Percentiles rank a stretch among this genome's conserved stretches.
These are phyloP conservation scores for Pythium folliculosum DNA, from an alignment of 352 stramenopile genomes.

Conservation along the genomic window DNA sequence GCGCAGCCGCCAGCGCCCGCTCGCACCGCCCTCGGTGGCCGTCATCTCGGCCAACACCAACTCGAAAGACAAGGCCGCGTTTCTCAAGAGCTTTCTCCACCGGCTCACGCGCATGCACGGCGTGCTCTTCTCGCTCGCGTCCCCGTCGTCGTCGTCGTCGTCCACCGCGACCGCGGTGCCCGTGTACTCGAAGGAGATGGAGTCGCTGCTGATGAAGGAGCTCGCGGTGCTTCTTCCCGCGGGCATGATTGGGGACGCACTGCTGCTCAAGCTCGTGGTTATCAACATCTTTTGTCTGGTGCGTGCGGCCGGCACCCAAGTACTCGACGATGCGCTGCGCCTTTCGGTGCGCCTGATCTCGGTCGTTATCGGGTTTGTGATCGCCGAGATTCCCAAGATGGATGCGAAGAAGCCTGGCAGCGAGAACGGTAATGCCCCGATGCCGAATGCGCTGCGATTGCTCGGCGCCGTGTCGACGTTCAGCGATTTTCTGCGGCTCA, in stretches of 20 bases:
- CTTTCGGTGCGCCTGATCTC: constrained; percentile 49
- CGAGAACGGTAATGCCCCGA: constrained; percentile 26
- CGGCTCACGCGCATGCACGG: constrained; percentile 87
- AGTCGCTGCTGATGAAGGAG: constrained; percentile 64
- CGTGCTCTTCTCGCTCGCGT: constrained; percentile 72
- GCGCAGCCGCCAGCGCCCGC: constrained; percentile 73
- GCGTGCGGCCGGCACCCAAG: constrained; percentile 32
- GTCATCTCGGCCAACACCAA: constrained; percentile 40
- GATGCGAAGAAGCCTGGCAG: constrained; percentile 21
- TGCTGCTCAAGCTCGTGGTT: constrained; percentile 80
- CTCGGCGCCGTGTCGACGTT: constrained; percentile 65
- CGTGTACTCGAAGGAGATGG: constrained; percentile 71
- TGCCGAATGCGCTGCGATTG: constrained; percentile 43
- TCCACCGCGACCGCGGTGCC: constrained; percentile 20
- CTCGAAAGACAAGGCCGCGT: constrained; percentile 78
- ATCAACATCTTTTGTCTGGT: constrained; percentile 79
- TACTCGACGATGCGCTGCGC: constrained; percentile 54
- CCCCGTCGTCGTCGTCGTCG: constrained; percentile 8
- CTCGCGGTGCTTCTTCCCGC: constrained; percentile 52
- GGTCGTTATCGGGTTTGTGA: constrained; percentile 54
- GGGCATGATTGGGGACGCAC: constrained; percentile 65
- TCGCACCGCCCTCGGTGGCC: constrained; percentile 38
- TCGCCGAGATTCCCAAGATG: constrained; percentile 29
- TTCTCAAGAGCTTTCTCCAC: constrained; percentile 88
- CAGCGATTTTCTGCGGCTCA: constrained; percentile 60